Evolutionary conservation across 1,139 yeast species (phyloP).

Genomic region (Nadsonia commutata): DNA sequence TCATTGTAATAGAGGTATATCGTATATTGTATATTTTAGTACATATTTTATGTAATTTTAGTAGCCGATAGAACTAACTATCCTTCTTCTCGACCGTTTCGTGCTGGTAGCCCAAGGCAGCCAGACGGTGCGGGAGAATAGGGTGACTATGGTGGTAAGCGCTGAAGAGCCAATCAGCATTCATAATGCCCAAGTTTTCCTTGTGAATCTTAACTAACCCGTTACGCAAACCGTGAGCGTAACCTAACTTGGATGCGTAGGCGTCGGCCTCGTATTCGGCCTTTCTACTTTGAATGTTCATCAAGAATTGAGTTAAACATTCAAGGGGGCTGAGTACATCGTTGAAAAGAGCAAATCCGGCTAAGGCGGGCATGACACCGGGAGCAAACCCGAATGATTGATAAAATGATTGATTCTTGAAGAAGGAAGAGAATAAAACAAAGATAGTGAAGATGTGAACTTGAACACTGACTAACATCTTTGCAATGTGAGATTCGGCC

Average conservation of each 20-base stretch:
- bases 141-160: conserved; percentile 89
- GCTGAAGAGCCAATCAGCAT: conserved; percentile 80
- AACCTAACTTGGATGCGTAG: conserved; percentile 64
- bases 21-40: too few relatives aligned
- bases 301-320: conserved; percentile 46
- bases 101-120: conserved; percentile 33
- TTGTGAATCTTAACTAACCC: conserved; percentile 65
- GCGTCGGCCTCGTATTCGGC: conserved; percentile 90
- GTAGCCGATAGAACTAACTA: too few relatives aligned
- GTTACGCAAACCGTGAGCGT: conserved; percentile 48
- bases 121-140: conserved; percentile 70
- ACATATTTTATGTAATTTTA: too few relatives aligned
- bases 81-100: conserved; percentile 10
- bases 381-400: conserved; percentile 57
- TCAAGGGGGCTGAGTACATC: conserved; percentile 70
- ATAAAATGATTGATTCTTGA: conserved; percentile 65
- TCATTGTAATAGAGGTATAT: too few relatives aligned
- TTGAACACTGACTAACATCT: conserved; percentile 51
- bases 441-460: conserved; percentile 50
- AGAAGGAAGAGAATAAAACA: conserved; percentile 61
- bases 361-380: conserved; percentile 47
- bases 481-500: conserved; percentile 75
- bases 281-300: conserved; percentile 62
- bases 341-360: conserved; percentile 53
- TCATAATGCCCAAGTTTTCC: conserved; percentile 69